Conservation (phyloP, 257 asterid species). For the Fraxinus cuspidata region DNA sequence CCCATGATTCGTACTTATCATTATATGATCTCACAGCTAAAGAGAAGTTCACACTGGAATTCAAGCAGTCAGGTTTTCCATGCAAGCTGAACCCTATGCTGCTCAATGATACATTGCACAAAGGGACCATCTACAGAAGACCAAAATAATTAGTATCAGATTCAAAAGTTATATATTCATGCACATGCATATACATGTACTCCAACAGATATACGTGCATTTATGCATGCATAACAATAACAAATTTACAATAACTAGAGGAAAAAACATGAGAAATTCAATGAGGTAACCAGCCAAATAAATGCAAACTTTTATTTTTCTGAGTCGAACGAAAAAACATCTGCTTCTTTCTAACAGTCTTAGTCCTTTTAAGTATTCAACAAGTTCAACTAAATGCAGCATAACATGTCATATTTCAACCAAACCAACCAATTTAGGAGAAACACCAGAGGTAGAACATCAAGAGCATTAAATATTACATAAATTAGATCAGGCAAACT, state of each 20-base stretch:
- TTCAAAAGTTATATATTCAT: neutral
- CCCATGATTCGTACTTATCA: conserved; percentile 98
- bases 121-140: conserved; percentile 81
- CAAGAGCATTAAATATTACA: neutral
- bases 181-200: neutral
- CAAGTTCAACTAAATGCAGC: neutral
- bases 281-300: neutral
- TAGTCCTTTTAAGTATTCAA: neutral
- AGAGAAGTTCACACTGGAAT: conserved; percentile 66
- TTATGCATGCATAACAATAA: neutral
- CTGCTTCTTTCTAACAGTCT: neutral
- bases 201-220: conserved; percentile 11
- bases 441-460: neutral
- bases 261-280: neutral
- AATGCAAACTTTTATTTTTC: neutral
- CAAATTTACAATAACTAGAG: neutral
- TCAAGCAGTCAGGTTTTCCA: conserved; percentile 63
- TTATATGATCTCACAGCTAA: conserved; percentile 83
- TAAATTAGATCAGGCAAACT: conserved; percentile 2
- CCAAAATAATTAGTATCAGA: conserved; percentile 30
- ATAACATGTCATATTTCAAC: conserved; percentile 1
- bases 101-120: conserved; percentile 87
- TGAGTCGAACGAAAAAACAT: neutral
- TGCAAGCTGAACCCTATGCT: conserved; percentile 64
- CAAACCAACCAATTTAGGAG: conserved; percentile 10